phyloP scores from a whole-genome alignment of 139 green algal genomes.

The Micromonas pusilla region DNA sequence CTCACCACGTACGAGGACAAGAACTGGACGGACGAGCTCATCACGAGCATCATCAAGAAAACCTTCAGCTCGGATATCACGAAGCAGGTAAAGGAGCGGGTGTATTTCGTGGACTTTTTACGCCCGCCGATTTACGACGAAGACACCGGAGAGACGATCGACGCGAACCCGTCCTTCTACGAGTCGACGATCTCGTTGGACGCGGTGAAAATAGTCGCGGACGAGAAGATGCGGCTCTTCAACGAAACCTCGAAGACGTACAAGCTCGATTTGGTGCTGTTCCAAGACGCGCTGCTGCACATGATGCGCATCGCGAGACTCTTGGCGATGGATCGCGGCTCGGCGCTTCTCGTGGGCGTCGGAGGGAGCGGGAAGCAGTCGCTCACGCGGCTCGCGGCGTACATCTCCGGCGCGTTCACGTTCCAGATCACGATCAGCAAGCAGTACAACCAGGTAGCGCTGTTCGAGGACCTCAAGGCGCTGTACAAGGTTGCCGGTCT shows the following conservation, averaged over 20 bases:
- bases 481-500: conserved; percentile 63
- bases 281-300: conserved; percentile 76
- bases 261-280: conserved; percentile 77
- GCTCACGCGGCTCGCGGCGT: conserved; percentile 50
- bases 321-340: conserved; percentile 51
- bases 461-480: conserved; percentile 75
- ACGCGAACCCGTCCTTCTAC: conserved; percentile 69
- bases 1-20: conserved; percentile 51
- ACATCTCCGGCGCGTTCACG: conserved; percentile 55
- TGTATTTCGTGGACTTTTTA: background rate
- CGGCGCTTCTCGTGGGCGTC: conserved; percentile 57
- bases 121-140: conserved; percentile 68
- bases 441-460: conserved; percentile 68
- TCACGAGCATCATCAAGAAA: conserved; percentile 29
- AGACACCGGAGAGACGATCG: conserved; percentile 52
- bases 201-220: conserved; percentile 64
- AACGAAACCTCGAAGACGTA: conserved; percentile 56
- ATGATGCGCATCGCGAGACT: conserved; percentile 66
- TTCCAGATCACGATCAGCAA: conserved; percentile 80
- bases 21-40: conserved; percentile 34
- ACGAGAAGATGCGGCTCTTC: conserved; percentile 60
- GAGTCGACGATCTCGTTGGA: conserved; percentile 68
- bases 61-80: conserved; percentile 25
- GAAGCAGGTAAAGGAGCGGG: conserved; percentile 33
- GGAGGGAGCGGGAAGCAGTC: conserved; percentile 56